Evolutionary conservation across 768 basidiomycete genomes (phyloP).

Genomic region (Russula griseocarnosa): DNA sequence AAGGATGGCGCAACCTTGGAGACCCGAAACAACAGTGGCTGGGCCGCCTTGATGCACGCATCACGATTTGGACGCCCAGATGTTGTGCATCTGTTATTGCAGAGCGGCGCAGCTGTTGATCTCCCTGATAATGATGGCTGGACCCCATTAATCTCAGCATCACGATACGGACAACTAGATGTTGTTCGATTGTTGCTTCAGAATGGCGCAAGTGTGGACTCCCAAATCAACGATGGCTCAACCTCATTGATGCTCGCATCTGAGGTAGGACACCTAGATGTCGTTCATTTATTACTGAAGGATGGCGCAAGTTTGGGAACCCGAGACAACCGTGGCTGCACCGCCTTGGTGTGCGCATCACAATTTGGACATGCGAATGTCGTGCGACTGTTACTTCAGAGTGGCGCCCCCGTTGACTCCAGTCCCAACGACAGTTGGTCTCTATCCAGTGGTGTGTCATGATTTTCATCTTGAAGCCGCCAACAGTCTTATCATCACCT

Average conservation of each 20-base stretch:
- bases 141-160: neutral
- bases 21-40: neutral
- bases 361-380: neutral
- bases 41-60: neutral
- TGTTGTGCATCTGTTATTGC: neutral
- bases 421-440: neutral
- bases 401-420: neutral
- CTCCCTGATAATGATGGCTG: neutral
- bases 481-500: neutral
- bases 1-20: neutral
- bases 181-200: neutral
- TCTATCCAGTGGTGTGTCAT: neutral
- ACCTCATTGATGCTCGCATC: neutral
- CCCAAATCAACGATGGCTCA: neutral
- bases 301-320: neutral
- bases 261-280: neutral
- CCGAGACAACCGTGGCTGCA: neutral
- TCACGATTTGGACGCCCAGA: neutral
- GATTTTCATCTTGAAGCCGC: too few species aligned
- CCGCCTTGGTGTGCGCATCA: neutral
- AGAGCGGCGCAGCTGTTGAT: neutral
- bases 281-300: neutral
- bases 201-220: neutral
- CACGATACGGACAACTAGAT: neutral
- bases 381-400: neutral